Conservation (phyloP, 2,329 filamentous ascomycete species). For the Neospermospora avenae region DNA sequence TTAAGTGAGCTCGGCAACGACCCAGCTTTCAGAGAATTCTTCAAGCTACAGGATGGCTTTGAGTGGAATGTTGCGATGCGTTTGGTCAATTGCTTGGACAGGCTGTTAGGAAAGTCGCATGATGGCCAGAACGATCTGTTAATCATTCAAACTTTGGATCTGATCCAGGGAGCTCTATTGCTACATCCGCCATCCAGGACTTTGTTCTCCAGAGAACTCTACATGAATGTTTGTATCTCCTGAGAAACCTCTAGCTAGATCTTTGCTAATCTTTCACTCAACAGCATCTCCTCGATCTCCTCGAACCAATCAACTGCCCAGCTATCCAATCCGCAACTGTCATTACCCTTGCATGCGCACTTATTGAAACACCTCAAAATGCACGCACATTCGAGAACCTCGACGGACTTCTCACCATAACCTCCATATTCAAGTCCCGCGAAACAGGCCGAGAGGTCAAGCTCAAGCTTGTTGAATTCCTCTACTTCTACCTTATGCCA, state of each 20-base stretch:
- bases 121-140: constrained; percentile 83
- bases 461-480: constrained; percentile 91
- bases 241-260: background rate
- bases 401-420: constrained; percentile 87
- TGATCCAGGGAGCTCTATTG: constrained; percentile 83
- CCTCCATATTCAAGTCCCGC: constrained; percentile 87
- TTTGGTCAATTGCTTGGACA: constrained; percentile 80
- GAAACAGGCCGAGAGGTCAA: constrained; percentile 86
- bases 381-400: constrained; percentile 89
- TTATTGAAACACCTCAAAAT: constrained; percentile 83
- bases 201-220: constrained; percentile 82
- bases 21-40: constrained; percentile 91
- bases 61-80: constrained; percentile 95
- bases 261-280: background rate
- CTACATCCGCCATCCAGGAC: constrained; percentile 86
- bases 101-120: constrained; percentile 76
- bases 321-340: constrained; percentile 88
- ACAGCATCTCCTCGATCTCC: constrained; percentile 83
- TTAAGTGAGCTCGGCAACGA: constrained; percentile 72
- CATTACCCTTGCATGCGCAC: constrained; percentile 82
- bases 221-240: constrained; percentile 74
- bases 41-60: constrained; percentile 93
- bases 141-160: constrained; percentile 81
- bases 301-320: constrained; percentile 88
- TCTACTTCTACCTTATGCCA: constrained; percentile 98